Conservation (phyloP, 1,284 basidiomycete genomes). For the Porodaedalea pini region DNA sequence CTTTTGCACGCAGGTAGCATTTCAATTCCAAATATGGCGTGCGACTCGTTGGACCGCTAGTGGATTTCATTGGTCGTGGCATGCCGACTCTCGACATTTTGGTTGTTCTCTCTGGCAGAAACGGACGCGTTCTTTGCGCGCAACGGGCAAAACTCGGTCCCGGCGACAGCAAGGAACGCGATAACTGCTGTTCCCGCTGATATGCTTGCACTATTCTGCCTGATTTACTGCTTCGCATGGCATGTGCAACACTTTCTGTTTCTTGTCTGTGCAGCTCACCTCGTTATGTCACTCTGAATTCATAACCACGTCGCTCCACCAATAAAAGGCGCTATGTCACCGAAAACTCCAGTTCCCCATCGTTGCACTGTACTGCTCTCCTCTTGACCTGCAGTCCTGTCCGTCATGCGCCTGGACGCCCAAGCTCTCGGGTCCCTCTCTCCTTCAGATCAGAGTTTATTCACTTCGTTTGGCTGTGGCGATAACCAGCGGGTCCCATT, state of each 20-base stretch:
- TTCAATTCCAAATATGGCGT: too few species aligned
- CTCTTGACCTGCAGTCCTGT: neutral
- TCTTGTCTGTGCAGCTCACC: neutral
- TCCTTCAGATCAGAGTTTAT: constrained; percentile 39
- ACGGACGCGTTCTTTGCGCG: neutral
- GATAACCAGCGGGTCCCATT: constrained; percentile 37
- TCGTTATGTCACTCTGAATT: neutral
- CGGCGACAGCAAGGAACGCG: constrained; percentile 4
- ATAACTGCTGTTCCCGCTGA: neutral
- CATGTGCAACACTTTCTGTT: neutral
- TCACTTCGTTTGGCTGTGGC: constrained; percentile 46
- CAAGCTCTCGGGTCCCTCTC: constrained; percentile 29
- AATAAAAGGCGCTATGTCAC: constrained; percentile 9
- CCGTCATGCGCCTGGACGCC: neutral
- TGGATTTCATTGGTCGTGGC: neutral
- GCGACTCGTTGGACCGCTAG: neutral
- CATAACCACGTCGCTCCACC: neutral
- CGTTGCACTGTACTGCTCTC: neutral
- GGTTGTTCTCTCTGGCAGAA: neutral
- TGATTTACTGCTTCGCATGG: neutral
- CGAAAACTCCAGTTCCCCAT: neutral
- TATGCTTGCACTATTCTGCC: neutral
- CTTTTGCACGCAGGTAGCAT: neutral
- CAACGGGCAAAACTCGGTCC: constrained; percentile 14
- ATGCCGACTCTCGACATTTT: neutral